Evolutionary conservation across 441 rosid species (phyloP), one percentile per base, ranked within the genome.

Genomic region (Populus tomentosa): DNA sequence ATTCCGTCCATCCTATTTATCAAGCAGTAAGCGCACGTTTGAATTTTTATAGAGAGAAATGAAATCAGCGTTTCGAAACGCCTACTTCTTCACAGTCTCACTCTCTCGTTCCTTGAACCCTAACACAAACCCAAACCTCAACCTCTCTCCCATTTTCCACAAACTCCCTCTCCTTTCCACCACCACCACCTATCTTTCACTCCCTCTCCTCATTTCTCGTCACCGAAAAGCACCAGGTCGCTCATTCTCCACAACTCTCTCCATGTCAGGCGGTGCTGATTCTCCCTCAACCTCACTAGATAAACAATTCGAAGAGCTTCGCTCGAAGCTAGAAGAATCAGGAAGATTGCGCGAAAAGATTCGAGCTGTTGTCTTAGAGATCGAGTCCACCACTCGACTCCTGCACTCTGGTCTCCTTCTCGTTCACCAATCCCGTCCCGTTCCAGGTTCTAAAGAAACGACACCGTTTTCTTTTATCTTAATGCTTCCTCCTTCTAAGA

Each of bases 351-450:
- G 97, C 7, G 95, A 94, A 79, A 88, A 87, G 77, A 91, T 95
- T 72, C 91, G 95, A 61, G 80, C 86, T 50, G 90, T 91, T n/a
- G 98, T 86, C n/a, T 69, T 77, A 80, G 95, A 92, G 81, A 94
- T 92, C 59, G 99, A 94, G 84, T 90, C 97, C 67, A 82, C 86
- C n/a, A 79, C 89, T 11, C 85, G 97, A 77, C 83, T 91, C 64
- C 87, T 95, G 85, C 89, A 90, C 71, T 90, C 95, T 79, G 79
- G 84, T 65, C 89, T 95, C 61, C 97, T 95, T 42, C 91, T 92
- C 20, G 92, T 94, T 72, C 98, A 95, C 78, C 98, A 94, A 73
- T 91, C 97, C 42, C 92, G 90, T 61, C 92, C 98, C 8, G 81
- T 95, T 78, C 86, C 95, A 3, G 97, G 99, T 95, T 86, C 56